Base-by-base conservation (phyloP, 2,329 filamentous ascomycete genomes). In the Metarhizium guizhouense region DNA sequence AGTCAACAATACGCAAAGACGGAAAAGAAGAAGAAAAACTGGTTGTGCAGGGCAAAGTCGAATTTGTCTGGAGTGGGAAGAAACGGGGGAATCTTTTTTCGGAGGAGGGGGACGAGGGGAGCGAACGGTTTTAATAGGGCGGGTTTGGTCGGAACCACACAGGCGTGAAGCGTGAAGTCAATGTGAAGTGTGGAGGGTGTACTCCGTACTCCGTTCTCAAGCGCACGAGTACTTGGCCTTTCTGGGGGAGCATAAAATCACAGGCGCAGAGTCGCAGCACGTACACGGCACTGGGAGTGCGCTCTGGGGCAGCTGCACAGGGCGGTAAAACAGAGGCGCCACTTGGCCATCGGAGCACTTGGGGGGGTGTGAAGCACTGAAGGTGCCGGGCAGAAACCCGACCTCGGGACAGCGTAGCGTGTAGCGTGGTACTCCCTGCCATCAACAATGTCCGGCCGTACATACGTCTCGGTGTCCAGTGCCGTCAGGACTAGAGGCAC, bases 61-160 rank as follows among this genome's bases (percentile, higher is more conserved):
- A 48, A 29, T 34, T 40, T 56, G 58, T 55, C 55, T 57, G 55
- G 53, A 45, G 56, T 58, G 56, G 57, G 48, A 58, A 56, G 55
- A 58, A 57, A 60, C 57, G 55, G 56, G 42, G 57, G 54, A 60
- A 54, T 59, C 56, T 61, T 59, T 61, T 57, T 56, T 54, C 38
- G 56, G 57, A 60, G 53, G 57, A 60, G 52, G 59, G 59, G 59
- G 56, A 54, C 47, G 56, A 61, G 60, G 63, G 60, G 59, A 60
- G 57, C 55, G 56, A 62, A 60, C 60, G 62, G 58, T 61, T 66
- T 64, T 65, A 65, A 65, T 30, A 63, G 62, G 62, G 64, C 68
- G 68, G 67, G 65, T 62, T 66, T 65, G 66, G 64, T 65, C 65
- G 65, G 66, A 62, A 62, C 60, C 61, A 62, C 65, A 63, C 61